Base-by-base conservation (phyloP, 257 asterid genomes). In the Solanum paucissectum region DNA sequence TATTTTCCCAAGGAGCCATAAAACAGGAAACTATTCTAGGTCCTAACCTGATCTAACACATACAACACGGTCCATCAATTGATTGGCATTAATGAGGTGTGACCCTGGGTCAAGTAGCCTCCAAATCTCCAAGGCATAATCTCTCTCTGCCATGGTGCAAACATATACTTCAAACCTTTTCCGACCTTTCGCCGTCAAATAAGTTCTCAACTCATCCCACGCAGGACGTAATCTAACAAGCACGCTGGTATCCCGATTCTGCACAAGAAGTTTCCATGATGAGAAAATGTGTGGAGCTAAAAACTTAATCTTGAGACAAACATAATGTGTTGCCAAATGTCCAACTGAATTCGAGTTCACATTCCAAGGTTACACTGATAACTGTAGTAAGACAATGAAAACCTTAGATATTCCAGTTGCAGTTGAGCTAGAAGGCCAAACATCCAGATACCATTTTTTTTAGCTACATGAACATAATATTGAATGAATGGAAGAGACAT, bases 71-170 rank as follows among this genome's bases (percentile, higher is more conserved):
- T 96, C 95, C 91, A 90, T 88, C 55, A 95, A 92, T 86, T 95
- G 96, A 90, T 94, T 92, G 69, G 93, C 88, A 87, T 90, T 92
- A 87, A 97, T 97, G 88, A 97, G 90, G 85, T 86, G 93, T 13
- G 98, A 91, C 87, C 94, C 99, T 14, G 99, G 99, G 90, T 97
- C 99, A 82, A 97, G 98, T 89, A 97, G 89, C 92, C 99, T 94
- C 99, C 99, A 97, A 94, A 97, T 97, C 91, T 97, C 99, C 93
- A 97, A 92, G 83, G 99, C 99, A 89, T 96, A 97, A 90, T 97
- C 98, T 91, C 99, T 94, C 92, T 97, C 99, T 32, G 99, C 99
- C 99, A 96, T 94, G 83, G 99, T 97, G 88, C 99, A 97, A 33
- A 97, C 99, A 91, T 92, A 96, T 38, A 97, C 99, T 89, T 97